Conservation (phyloP, 2,329 filamentous ascomycete species). For the Ophiocordyceps polyrhachis-furcata region DNA sequence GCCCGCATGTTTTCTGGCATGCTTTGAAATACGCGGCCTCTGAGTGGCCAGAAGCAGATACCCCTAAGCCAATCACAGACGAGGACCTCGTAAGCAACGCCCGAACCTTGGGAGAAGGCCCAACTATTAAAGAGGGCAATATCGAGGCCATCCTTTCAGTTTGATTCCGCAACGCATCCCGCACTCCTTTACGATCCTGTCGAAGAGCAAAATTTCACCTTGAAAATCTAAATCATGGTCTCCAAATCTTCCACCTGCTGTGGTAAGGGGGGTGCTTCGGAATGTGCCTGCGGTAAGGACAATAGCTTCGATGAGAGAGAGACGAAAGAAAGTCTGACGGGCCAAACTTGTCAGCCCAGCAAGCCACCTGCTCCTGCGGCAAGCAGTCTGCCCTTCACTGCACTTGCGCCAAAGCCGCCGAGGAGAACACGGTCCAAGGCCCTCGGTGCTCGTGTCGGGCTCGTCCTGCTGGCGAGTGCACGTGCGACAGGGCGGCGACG, state of each 20-base stretch:
- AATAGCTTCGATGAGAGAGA: too few species aligned
- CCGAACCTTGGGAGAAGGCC: neutral
- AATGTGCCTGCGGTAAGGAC: constrained; percentile 37
- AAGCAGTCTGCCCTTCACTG: constrained; percentile 75
- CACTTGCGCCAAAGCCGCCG: constrained; percentile 56
- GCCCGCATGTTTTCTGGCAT: neutral
- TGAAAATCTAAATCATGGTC: constrained; percentile 12
- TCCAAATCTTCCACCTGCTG: constrained; percentile 33
- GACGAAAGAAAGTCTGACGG: too few species aligned
- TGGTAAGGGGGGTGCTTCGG: constrained; percentile 26
- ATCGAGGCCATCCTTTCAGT: neutral
- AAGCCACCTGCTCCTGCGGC: constrained; percentile 73
- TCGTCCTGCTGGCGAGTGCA: constrained; percentile 63
- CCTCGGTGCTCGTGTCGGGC: constrained; percentile 70
- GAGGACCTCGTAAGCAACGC: constrained; percentile 1
- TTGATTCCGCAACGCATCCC: too few species aligned
- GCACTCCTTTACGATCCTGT: too few species aligned
- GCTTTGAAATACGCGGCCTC: constrained; percentile 4
- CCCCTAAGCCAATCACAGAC: constrained; percentile 3
- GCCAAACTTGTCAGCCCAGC: constrained; percentile 25
- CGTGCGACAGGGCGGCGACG: constrained; percentile 49
- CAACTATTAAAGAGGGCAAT: constrained; percentile 5
- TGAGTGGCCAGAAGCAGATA: constrained; percentile 3
- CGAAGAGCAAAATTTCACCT: too few species aligned
- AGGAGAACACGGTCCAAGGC: constrained; percentile 57